Conservation (phyloP, 2,329 filamentous ascomycete species). For the Colletotrichum camelliae region DNA sequence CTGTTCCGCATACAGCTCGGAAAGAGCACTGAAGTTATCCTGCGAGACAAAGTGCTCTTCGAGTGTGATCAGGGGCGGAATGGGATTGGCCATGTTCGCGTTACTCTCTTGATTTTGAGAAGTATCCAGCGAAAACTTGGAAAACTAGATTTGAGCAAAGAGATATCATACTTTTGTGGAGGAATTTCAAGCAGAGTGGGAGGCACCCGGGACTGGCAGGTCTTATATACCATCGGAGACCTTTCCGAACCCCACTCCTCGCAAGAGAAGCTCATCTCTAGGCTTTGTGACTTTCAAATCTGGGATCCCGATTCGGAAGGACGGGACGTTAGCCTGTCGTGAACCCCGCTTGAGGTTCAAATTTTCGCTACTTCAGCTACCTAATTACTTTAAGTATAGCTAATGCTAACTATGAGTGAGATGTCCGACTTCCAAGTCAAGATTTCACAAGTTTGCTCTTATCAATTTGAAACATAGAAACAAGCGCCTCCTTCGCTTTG, state of each 20-base stretch:
- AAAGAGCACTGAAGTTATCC: slow-evolving; percentile 17
- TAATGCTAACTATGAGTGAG: neutral
- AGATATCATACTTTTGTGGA: neutral
- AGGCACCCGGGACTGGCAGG: neutral
- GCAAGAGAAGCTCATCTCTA: neutral
- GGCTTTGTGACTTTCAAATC: neutral
- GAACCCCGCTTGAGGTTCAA: neutral
- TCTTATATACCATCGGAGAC: neutral
- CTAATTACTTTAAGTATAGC: neutral
- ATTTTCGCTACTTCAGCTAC: neutral
- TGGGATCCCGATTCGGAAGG: neutral
- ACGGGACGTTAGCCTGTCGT: neutral
- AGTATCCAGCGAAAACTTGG: neutral
- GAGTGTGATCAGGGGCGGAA: slow-evolving; percentile 40
- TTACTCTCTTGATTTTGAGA: neutral
- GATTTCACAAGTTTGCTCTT: neutral
- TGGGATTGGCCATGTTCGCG: neutral
- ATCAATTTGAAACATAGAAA: neutral
- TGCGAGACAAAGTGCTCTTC: slow-evolving; percentile 44
- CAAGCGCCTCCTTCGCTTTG: neutral
- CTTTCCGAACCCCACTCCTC: neutral
- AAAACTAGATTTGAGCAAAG: neutral
- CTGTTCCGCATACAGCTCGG: slow-evolving; percentile 23
- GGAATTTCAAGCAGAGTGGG: neutral
- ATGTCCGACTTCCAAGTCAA: neutral